Evolutionary conservation across 495 filamentous ascomycete species (phyloP).

Genomic region (Cudoniella acicularis): DNA sequence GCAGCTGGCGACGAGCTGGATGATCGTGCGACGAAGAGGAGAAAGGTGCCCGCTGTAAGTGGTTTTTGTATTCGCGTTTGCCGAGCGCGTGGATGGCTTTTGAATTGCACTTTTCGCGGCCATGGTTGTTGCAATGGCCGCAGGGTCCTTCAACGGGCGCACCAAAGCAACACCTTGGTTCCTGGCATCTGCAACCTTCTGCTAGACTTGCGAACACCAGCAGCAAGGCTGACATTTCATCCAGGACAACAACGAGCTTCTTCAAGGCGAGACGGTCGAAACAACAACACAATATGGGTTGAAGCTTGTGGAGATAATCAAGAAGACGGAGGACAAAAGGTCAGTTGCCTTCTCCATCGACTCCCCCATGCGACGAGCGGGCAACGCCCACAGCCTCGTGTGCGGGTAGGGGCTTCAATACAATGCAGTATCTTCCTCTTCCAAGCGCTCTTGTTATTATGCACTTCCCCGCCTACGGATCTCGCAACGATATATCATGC

Average conservation of each 20-base stretch:
- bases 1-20: slow-evolving; percentile 38
- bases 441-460: background rate
- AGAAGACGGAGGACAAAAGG: slow-evolving; percentile 68
- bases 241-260: slow-evolving; percentile 14
- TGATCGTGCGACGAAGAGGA: slow-evolving; percentile 60
- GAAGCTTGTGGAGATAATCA: slow-evolving; percentile 60
- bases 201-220: slow-evolving; percentile 1
- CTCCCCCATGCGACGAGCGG: slow-evolving; percentile 1
- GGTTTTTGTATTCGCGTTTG: background rate
- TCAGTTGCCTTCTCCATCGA: slow-evolving; percentile 34
- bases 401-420: background rate
- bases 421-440: background rate
- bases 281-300: slow-evolving; percentile 66
- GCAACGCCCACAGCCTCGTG: slow-evolving; percentile 12
- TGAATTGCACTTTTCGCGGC: slow-evolving; percentile 1
- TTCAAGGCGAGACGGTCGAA: slow-evolving; percentile 47
- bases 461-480: background rate
- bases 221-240: slow-evolving; percentile 23
- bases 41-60: slow-evolving; percentile 53
- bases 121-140: slow-evolving; percentile 11
- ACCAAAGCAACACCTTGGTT: slow-evolving; percentile 16
- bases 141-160: slow-evolving; percentile 13
- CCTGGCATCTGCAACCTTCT: slow-evolving; percentile 7
- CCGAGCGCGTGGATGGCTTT: background rate
- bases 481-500: background rate